Evolutionary conservation across 176 grass and related monocot species (phyloP).

Genomic region (Zoysia pacifica): DNA sequence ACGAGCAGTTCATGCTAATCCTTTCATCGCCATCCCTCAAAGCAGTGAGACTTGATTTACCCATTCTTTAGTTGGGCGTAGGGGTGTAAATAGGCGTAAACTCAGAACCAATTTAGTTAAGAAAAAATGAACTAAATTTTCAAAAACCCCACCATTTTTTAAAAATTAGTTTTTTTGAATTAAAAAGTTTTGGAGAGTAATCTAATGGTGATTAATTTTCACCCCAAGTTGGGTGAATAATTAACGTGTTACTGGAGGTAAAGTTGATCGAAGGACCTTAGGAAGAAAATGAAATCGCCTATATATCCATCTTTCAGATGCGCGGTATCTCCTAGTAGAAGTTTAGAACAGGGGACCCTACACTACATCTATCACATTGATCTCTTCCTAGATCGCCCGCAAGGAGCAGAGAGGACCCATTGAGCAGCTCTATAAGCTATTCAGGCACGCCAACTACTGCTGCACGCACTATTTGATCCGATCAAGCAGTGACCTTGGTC

Average conservation of each 20-base stretch:
- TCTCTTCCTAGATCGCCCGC: neutral
- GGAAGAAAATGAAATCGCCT: neutral
- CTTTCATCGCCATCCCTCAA: neutral
- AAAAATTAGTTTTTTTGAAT: no score
- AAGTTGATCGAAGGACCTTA: neutral
- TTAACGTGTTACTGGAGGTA: neutral
- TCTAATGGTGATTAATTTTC: no score
- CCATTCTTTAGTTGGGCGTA: neutral
- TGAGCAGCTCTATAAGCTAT: neutral
- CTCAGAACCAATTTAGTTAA: no score
- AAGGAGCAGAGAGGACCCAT: neutral
- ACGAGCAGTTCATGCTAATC: neutral
- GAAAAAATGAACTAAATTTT: no score
- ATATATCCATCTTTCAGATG: constrained; percentile 2
- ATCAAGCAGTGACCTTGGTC: constrained; percentile 5
- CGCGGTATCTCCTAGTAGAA: neutral
- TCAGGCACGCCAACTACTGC: neutral
- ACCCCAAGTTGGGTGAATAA: no score
- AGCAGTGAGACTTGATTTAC: neutral
- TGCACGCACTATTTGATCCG: neutral
- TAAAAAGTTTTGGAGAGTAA: no score
- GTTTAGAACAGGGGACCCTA: neutral
- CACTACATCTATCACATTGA: neutral
- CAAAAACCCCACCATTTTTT: no score
- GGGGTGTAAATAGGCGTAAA: no score